phyloP scores from a whole-genome alignment of 2,329 filamentous ascomycete species.

The Truncatella angustata region DNA sequence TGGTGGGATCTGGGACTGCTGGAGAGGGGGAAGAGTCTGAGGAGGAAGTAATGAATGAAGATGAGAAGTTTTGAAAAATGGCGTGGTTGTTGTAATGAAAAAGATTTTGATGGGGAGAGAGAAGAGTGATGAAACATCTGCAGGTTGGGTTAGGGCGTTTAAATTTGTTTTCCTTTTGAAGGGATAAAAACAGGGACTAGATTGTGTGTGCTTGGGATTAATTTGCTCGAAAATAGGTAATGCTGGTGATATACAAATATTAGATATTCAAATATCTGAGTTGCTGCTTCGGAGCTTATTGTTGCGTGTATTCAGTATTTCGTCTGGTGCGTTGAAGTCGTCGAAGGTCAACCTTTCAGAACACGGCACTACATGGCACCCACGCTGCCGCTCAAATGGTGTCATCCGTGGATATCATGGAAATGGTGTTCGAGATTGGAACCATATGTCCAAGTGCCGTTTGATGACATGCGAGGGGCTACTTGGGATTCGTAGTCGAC shows the following conservation, averaged over 20 bases:
- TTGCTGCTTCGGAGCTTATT: too few relatives aligned
- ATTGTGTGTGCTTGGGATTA: not conserved
- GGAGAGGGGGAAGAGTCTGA: slow-evolving; percentile 37
- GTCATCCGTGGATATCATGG: too few relatives aligned
- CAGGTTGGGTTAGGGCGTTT: not conserved
- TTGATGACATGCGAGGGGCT: not conserved
- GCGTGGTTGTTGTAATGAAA: not conserved
- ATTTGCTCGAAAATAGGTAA: not conserved
- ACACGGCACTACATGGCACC: too few relatives aligned
- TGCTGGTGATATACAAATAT: not conserved
- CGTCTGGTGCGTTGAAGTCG: too few relatives aligned
- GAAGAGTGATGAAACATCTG: not conserved
- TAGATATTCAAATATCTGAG: too few relatives aligned
- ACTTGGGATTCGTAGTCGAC: not conserved
- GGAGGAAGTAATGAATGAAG: slow-evolving; percentile 11
- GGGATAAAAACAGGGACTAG: not conserved
- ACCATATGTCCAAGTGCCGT: not conserved
- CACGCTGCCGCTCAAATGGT: too few relatives aligned
- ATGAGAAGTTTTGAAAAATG: not conserved
- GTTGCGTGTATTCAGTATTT: too few relatives aligned
- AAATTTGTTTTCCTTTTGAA: too few relatives aligned
- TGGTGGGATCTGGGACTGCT: slow-evolving; percentile 55
- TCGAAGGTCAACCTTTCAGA: too few relatives aligned
- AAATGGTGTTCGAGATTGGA: not conserved
- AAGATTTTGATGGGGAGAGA: slow-evolving; percentile 21